A percentile compares a stretch with the other conserved stretches of the same genome.
Evolutionary conservation across 257 asterid species (phyloP).

Genomic region (Parsonsia alboflavescens): DNA sequence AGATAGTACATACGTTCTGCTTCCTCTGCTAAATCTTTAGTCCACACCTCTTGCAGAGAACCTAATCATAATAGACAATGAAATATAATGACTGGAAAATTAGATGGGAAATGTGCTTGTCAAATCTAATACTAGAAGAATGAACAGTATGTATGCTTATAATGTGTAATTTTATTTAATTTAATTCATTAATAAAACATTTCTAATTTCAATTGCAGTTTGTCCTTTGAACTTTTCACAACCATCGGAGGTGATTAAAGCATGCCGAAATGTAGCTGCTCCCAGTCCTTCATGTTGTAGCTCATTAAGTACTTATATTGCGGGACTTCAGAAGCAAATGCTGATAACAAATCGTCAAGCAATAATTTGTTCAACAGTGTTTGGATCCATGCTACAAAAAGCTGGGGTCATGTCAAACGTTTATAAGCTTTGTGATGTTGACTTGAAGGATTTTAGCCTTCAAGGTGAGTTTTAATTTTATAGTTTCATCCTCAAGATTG

Average conservation of each 20-base stretch:
- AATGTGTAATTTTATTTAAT: neutral
- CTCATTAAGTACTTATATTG: slow-evolving; percentile 64
- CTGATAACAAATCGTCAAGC: slow-evolving; percentile 93
- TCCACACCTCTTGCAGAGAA: neutral
- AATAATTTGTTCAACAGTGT: slow-evolving; percentile 69
- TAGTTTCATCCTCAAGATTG: slow-evolving; percentile 1
- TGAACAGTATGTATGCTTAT: neutral
- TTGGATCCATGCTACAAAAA: slow-evolving; percentile 81
- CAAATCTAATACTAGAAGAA: neutral
- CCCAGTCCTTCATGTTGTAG: slow-evolving; percentile 90
- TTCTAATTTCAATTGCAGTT: slow-evolving; percentile 33
- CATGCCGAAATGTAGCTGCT: slow-evolving; percentile 73
- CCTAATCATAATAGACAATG: neutral
- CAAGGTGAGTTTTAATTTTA: slow-evolving; percentile 54
- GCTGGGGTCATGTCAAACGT: slow-evolving; percentile 85
- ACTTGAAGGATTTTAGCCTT: slow-evolving; percentile 92
- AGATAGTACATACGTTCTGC: neutral
- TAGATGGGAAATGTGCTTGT: neutral
- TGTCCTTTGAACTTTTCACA: slow-evolving; percentile 83
- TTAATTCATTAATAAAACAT: neutral
- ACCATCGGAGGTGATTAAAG: slow-evolving; percentile 72
- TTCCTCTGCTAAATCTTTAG: neutral
- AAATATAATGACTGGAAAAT: neutral
- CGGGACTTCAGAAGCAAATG: slow-evolving; percentile 79
- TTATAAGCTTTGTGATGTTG: slow-evolving; percentile 92